Evolutionary conservation across 2,329 filamentous ascomycete species (phyloP), one percentile per base, ranked within the genome.

Genomic region (Cyphellophora europaea): DNA sequence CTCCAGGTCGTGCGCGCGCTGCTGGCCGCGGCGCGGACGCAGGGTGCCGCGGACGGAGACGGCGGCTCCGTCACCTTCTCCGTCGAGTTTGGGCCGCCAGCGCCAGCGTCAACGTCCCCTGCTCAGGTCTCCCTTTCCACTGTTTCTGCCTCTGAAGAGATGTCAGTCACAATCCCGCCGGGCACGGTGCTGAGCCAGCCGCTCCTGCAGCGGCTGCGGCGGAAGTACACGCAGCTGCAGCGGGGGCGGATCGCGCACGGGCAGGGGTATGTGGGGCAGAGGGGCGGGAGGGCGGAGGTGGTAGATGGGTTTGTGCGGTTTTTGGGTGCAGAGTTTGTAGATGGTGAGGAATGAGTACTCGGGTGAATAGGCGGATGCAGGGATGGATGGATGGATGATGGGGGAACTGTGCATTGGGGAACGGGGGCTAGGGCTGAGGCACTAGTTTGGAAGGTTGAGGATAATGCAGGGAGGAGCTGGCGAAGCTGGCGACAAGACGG

Each of bases 201-300:
- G 17, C 48, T 57, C 28, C 38, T 66, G 38, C 63, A 67, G 50
- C 46, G 63, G 11, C 32, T 66, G 41, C 47, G 62, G 13, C 53
- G 63, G 35, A 63, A 65, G 49, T 67, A 63, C 57, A 64, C 66
- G 27, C 55, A 61, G 39, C 52, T 66, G 39, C 65, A 67, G 40
- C 48, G 63, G 3, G 45, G 43, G 6, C 39, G 43, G 8, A 48
- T 49, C 33, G 47, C 55, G 6, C 56, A 62, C 48, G 55, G 55
- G 15, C 48, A 51, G 19, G 54, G 49, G 2, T 50, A 53, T 32
- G 54, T 57, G 6, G 47, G 30, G 17, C 15, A 17, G 14, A 32
- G 15, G 6, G 30, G 48, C 6, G 41, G 65, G 33, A 44, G 21
- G 21, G 21, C 8, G 21, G 21, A 25, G 21, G 51, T 64, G 11